Base-by-base conservation (phyloP, 2,329 filamentous ascomycete genomes). In the Pseudogymnoascus pannorum region DNA sequence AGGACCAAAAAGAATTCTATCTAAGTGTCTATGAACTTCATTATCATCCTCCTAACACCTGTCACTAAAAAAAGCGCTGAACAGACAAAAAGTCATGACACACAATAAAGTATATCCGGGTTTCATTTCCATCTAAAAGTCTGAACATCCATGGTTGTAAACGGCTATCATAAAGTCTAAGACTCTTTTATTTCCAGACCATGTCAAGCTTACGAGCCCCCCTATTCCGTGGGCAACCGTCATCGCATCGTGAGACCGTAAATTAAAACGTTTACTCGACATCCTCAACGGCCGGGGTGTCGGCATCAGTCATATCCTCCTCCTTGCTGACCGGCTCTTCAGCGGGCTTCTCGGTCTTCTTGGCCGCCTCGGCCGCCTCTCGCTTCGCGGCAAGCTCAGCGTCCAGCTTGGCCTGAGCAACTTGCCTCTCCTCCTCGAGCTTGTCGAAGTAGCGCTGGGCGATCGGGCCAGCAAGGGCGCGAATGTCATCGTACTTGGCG, bases 401-500 rank as follows among this genome's bases (percentile, higher is more conserved):
- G 63, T 94, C 91, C 60, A 86, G 76, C 76, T 84, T 87, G 62
- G 93, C 91, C 72, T 91, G 85, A 42, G 87, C 76, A 18, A 87
- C 89, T 73, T 89, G 85, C 68, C 92, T 88, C 77, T 97, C 91
- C 64, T 87, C 85, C 77, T 97, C 91, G 66, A 92, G 79, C 81
- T 96, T 96, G 75, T 99, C 94, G 74, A 93, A 92, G 82, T 96
- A 91, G 68, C 93, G 89, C 80, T 96, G 92, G 66, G 92, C 85
- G 72, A 99, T 91, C 63, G 94, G 93, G 14, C 92, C 94, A 54
- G 92, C 90, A 71, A 96, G 83, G 68, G 90, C 86, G 68, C 91
- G 89, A 75, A 99, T 92, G 76, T 99, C 94, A 66, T 97, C 94
- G 76, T 94, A 87, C 85, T 97, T 99, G 77, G 91, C 84, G 64